A percentile compares a stretch with the other conserved stretches of the same genome.
phyloP scores from a whole-genome alignment of 2,329 filamentous ascomycete genomes.

The Colletotrichum salicis region DNA sequence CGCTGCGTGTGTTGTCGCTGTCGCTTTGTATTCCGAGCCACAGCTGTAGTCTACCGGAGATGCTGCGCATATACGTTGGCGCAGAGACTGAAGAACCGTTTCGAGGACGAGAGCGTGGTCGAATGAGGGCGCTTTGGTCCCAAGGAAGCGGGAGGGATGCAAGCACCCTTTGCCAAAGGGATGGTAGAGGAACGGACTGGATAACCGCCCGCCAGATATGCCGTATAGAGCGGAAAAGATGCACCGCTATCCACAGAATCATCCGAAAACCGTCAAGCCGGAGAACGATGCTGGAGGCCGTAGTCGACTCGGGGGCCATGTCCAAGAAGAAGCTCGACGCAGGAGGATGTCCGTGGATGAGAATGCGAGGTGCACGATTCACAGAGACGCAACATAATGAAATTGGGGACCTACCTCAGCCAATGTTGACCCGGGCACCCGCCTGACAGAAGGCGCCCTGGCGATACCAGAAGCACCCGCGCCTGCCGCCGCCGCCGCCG shows the following conservation, averaged over 20 bases:
- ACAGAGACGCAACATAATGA: not conserved
- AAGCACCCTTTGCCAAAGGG: not conserved
- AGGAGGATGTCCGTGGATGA: not conserved
- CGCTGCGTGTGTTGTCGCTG: not conserved
- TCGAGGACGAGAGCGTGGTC: not conserved
- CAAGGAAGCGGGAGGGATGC: constrained; percentile 4
- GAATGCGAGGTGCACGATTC: not conserved
- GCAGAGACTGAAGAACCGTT: not conserved
- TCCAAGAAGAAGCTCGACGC: not conserved
- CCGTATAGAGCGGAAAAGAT: constrained; percentile 1
- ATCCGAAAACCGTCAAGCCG: constrained; percentile 6
- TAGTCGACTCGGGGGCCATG: constrained; percentile 10
- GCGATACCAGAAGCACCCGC: constrained; percentile 49
- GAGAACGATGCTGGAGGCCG: not conserved
- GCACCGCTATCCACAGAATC: constrained; percentile 5
- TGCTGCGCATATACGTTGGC: constrained; percentile 11
- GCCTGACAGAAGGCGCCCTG: constrained; percentile 16
- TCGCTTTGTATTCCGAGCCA: constrained; percentile 12
- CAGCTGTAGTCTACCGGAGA: constrained; percentile 18
- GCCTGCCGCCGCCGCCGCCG: constrained; percentile 45
- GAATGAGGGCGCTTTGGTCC: not conserved
- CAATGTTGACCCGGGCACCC: constrained; percentile 10
- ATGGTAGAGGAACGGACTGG: not conserved
- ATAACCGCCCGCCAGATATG: constrained; percentile 8
- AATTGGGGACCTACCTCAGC: constrained; percentile 20